Evolutionary conservation across 257 asterid species (phyloP), one percentile per base, ranked within the genome.

Genomic region (Forsythia viridissima): DNA sequence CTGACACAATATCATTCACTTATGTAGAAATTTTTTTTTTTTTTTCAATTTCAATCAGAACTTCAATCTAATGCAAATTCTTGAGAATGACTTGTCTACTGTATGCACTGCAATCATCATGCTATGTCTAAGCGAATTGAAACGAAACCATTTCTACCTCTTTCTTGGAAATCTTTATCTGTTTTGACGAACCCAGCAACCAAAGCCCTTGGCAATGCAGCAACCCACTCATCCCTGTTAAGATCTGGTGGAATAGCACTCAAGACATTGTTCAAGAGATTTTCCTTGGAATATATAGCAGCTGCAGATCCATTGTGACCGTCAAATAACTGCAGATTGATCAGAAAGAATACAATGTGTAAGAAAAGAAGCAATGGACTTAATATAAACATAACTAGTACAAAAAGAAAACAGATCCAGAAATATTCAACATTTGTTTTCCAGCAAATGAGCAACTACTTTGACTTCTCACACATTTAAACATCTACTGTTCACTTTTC

Each of bases 281-380:
- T 90, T 83, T 95, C 99, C 82, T 93, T 95, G 20, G 98, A 37
- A 80, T 95, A 95, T 84, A 91, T 87, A 70, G 99, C 99, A 40
- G 99, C 99, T 71, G 97, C 97, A 72, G 99, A 90, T 82, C 99
- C 99, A 82, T 95, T 95, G 82, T 95, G 99, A 70, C 99, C 99
- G 83, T 95, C 99, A 82, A 95, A 93, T 83, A 95, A 82, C 99
- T 95, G 94, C 76, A 84, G 77, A 68, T 80, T 79, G 75, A 78
- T 76, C 61, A 11, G 39, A 71, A 71, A 66, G 16, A 77, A 42
- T 42, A 82, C 77, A 71, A 55, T 46, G 38, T 4, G 63, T 80
- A 51, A 71, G 79, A 68, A 34, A 67, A 68, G 6, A 70, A 71
- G 11, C n/a, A 68, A 71, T n/a, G 37, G 44, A 55, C 15, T 36